Evolutionary conservation across 2,329 filamentous ascomycete genomes (phyloP), one percentile per base, ranked within the genome.

Genomic region (Neofusicoccum cordaticola): DNA sequence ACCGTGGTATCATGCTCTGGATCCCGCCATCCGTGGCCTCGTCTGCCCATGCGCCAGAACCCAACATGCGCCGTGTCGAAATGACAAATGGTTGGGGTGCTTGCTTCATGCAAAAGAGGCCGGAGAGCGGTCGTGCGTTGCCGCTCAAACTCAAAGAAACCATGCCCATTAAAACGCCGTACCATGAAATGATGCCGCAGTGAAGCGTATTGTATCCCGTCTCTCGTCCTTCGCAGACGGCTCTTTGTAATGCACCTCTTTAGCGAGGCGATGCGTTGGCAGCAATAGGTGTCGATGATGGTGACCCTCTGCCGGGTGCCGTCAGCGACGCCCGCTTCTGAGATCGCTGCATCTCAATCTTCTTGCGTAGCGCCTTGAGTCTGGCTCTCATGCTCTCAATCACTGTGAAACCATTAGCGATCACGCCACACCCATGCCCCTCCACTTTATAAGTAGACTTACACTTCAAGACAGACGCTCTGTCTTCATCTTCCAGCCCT

Each of bases 381-480:
- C 81, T 79, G 31, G 71, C 70, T 66, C 74, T 76, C 68, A 79
- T 78, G 67, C 79, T 76, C 62, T 83, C 80, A 51, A 83, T 77
- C 66, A 83, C 81, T 83, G 57, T 44, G 27, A 12, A 52, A 15
- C 31, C 4, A 41, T 17, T 52, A 31, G 34, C 39, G 42, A 35
- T 39, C 17, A 35, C 4, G 12, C 17, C 45, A 52, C 12, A 51
- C 12, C 37, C 13, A 45, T 22, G 27, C n/a, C 7, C 19, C 12
- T 17, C 17, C 22, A 41, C 22, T 13, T 51, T 6, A 13, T 34
- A 45, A 53, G 31, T 27, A 67, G n/a, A 80, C 86, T 81, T 82
- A 93, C 90, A 86, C 76, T 89, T 91, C 70, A 89, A 81, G 62
- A 93, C 88, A 62, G 88, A 86, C 71, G 89, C 85, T 71, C 90